Conservation (phyloP, 192 early-diverging fungal genomes). For the Radiomyces spectabilis region DNA sequence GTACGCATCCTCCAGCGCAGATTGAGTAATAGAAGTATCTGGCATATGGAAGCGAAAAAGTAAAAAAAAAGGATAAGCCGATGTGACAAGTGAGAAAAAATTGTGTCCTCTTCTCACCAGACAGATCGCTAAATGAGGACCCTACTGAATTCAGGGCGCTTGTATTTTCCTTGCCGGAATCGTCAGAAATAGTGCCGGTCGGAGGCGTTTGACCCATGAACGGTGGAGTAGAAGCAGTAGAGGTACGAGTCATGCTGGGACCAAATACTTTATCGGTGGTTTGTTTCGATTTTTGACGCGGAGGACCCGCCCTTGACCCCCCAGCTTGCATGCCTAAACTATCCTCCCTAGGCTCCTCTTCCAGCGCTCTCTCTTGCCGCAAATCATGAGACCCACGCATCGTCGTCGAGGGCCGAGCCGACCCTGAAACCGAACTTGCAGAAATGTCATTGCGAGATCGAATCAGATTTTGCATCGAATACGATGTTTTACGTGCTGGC, state of each 20-base stretch:
- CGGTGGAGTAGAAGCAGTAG: too few relatives aligned
- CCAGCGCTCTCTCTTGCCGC: too few relatives aligned
- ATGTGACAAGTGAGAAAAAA: background rate
- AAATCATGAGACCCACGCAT: too few relatives aligned
- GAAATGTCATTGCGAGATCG: background rate
- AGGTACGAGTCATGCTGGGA: too few relatives aligned
- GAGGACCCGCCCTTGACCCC: too few relatives aligned
- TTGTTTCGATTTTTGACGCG: too few relatives aligned
- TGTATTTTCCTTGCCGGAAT: too few relatives aligned
- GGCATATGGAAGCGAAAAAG: background rate
- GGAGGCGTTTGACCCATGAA: too few relatives aligned
- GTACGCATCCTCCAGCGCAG: slow-evolving; percentile 45
- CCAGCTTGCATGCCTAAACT: too few relatives aligned
- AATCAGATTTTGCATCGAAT: background rate
- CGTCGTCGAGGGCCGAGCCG: background rate
- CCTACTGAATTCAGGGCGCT: slow-evolving; percentile 39
- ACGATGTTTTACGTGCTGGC: background rate
- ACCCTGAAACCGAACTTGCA: background rate
- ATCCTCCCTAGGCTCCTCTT: too few relatives aligned
- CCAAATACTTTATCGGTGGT: too few relatives aligned
- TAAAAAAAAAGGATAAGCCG: background rate
- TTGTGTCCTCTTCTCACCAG: slow-evolving; percentile 16
- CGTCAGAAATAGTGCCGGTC: too few relatives aligned
- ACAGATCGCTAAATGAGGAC: slow-evolving; percentile 40
- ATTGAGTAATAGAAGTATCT: slow-evolving; percentile 50